phyloP scores from a whole-genome alignment of 306 rosid genomes.

The Abrus pulchellus region DNA sequence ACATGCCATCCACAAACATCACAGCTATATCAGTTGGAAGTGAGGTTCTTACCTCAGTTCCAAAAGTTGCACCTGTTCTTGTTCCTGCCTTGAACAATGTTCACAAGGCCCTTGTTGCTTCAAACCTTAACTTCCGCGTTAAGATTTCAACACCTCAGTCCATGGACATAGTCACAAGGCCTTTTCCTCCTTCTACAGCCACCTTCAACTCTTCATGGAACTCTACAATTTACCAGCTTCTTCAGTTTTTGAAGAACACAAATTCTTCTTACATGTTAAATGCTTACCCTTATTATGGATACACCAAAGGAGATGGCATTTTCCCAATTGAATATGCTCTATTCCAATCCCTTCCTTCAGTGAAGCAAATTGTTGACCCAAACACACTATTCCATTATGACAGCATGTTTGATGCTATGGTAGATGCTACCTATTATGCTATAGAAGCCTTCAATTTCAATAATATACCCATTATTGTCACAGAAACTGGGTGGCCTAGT shows the following conservation, averaged over 20 bases:
- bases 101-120: slow-evolving; percentile 81
- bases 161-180: slow-evolving; percentile 78
- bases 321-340: slow-evolving; percentile 93
- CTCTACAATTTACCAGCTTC: slow-evolving; percentile 73
- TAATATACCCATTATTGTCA: slow-evolving; percentile 75
- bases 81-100: slow-evolving; percentile 87
- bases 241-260: slow-evolving; percentile 80
- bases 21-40: slow-evolving; percentile 92
- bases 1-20: slow-evolving; percentile 84
- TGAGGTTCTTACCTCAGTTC: slow-evolving; percentile 80
- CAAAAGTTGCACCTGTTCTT: slow-evolving; percentile 77
- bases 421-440: slow-evolving; percentile 88
- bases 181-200: slow-evolving; percentile 93
- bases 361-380: slow-evolving; percentile 94
- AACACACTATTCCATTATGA: slow-evolving; percentile 82
- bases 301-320: slow-evolving; percentile 75
- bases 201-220: slow-evolving; percentile 76
- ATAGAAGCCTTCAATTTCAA: slow-evolving; percentile 75
- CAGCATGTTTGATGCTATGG: slow-evolving; percentile 97
- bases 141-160: slow-evolving; percentile 89
- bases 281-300: slow-evolving; percentile 81
- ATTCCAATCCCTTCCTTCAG: slow-evolving; percentile 73
- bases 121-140: slow-evolving; percentile 76
- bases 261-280: slow-evolving; percentile 83
- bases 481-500: slow-evolving; percentile 93